phyloP scores from a whole-genome alignment of 2,329 filamentous ascomycete species.

The Acephala macrosclerotiorum region DNA sequence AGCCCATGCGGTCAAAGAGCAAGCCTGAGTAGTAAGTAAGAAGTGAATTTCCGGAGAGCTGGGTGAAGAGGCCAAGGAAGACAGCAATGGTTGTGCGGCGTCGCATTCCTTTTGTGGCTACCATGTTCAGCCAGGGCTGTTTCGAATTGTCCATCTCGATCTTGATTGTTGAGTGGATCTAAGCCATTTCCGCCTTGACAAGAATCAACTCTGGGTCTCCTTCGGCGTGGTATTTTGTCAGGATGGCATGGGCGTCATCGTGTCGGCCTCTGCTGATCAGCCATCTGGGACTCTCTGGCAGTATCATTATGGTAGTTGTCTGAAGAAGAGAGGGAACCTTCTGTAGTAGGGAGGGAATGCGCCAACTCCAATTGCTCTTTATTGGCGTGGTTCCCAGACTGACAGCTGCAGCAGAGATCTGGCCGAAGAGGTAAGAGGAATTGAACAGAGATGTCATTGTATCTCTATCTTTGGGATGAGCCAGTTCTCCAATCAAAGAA shows the following conservation, averaged over 20 bases:
- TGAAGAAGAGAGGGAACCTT: slow-evolving; percentile 36
- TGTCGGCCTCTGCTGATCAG: slow-evolving; percentile 61
- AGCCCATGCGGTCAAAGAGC: slow-evolving; percentile 55
- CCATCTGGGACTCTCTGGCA: slow-evolving; percentile 65
- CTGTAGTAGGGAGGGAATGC: slow-evolving; percentile 52
- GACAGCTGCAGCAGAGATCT: slow-evolving; percentile 52
- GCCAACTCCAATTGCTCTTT: slow-evolving; percentile 49
- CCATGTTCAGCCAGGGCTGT: slow-evolving; percentile 59
- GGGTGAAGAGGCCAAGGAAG: slow-evolving; percentile 60
- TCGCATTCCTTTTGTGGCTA: slow-evolving; percentile 57
- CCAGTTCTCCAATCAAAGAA: slow-evolving; percentile 60
- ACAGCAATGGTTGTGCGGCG: slow-evolving; percentile 55
- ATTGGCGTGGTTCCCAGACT: slow-evolving; percentile 53
- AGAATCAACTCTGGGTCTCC: slow-evolving; percentile 57
- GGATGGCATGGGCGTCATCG: slow-evolving; percentile 62
- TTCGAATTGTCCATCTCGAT: slow-evolving; percentile 61
- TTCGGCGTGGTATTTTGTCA: slow-evolving; percentile 59
- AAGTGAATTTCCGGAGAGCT: slow-evolving; percentile 57
- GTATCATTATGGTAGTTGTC: slow-evolving; percentile 42
- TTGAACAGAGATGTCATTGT: slow-evolving; percentile 62
- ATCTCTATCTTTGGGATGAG: slow-evolving; percentile 59
- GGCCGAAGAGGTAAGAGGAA: slow-evolving; percentile 57
- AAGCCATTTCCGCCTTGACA: slow-evolving; percentile 64
- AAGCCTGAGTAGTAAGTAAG: slow-evolving; percentile 55
- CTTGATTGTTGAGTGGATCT: slow-evolving; percentile 64